These are phyloP conservation scores for Fusarium sp. DNA, from an alignment of 2,329 filamentous ascomycete species.

Conservation along the genomic window DNA sequence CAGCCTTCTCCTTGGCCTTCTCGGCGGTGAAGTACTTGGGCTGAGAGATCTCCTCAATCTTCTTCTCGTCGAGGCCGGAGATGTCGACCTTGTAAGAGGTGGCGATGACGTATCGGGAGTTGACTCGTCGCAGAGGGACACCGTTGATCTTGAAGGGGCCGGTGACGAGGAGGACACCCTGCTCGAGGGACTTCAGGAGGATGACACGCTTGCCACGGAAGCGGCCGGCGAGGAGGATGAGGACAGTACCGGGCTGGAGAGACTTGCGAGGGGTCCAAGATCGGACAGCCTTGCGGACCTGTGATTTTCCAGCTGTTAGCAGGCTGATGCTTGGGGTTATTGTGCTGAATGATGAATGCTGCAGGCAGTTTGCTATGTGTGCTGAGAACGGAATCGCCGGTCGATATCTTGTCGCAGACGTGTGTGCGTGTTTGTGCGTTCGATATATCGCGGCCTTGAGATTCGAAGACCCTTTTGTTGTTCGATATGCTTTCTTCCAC, in stretches of 20 bases:
- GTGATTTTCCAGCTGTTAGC: constrained; percentile 53
- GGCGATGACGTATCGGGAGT: constrained; percentile 93
- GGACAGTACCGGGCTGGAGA: constrained; percentile 93
- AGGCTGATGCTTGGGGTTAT: constrained; percentile 21
- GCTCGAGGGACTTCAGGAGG: constrained; percentile 96
- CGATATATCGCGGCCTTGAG: constrained; percentile 34
- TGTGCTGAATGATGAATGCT: constrained; percentile 13
- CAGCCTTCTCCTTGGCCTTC: constrained; percentile 94
- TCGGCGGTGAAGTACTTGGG: constrained; percentile 96
- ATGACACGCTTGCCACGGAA: constrained; percentile 99
- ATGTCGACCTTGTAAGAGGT: constrained; percentile 89
- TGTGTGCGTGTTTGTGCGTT: constrained; percentile 25
- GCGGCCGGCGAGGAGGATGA: constrained; percentile 98
- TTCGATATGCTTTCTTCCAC: constrained; percentile 15
- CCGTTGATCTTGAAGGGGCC: constrained; percentile 99
- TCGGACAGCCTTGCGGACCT: constrained; percentile 96
- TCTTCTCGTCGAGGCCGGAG: constrained; percentile 86
- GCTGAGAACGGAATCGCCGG: constrained; percentile 15
- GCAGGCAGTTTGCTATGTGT: constrained; percentile 15
- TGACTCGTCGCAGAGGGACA: constrained; percentile 94
- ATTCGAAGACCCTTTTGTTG: constrained; percentile 23
- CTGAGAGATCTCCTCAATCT: constrained; percentile 82
- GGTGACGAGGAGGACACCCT: constrained; percentile 98
- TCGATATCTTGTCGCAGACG: constrained; percentile 33
- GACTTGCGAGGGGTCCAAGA: constrained; percentile 88